A percentile compares a stretch with the other conserved stretches of the same genome.
phyloP scores from a whole-genome alignment of 495 filamentous ascomycete species.

The Aspergillus affinis region DNA sequence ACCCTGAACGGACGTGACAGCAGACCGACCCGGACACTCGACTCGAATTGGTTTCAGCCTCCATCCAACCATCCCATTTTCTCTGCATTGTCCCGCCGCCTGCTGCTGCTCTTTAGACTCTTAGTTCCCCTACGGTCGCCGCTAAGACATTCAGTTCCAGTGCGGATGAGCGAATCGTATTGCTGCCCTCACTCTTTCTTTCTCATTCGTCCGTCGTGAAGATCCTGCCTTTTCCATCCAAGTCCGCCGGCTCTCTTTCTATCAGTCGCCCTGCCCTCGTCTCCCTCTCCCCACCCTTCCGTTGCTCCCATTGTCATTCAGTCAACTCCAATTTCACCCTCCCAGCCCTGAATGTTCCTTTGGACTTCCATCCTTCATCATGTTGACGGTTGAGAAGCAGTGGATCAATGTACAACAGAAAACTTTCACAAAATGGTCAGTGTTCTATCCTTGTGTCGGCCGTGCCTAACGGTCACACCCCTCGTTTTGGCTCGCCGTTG shows the following conservation, averaged over 20 bases:
- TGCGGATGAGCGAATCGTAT: background rate
- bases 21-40: too few relatives aligned
- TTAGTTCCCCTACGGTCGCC: background rate
- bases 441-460: slow-evolving; percentile 9
- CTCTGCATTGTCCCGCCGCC: background rate
- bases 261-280: slow-evolving; percentile 5
- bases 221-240: slow-evolving; percentile 19
- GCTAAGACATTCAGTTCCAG: background rate
- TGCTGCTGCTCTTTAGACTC: background rate
- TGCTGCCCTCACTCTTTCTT: slow-evolving; percentile 2
- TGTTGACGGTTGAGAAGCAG: slow-evolving; percentile 74
- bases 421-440: slow-evolving; percentile 98
- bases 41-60: too few relatives aligned
- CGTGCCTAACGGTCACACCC: background rate
- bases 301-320: background rate
- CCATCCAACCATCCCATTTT: background rate
- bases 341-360: slow-evolving; percentile 41
- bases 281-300: slow-evolving; percentile 1
- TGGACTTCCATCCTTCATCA: slow-evolving; percentile 31
- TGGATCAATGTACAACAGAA: slow-evolving; percentile 98
- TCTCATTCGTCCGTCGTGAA: slow-evolving; percentile 15
- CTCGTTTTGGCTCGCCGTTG: background rate
- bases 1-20: too few relatives aligned
- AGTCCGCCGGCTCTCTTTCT: slow-evolving; percentile 13
- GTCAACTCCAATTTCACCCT: background rate